A percentile compares a stretch with the other conserved stretches of the same genome.
Conservation (phyloP, 2,329 filamentous ascomycete species). For the Coniella vitis region DNA sequence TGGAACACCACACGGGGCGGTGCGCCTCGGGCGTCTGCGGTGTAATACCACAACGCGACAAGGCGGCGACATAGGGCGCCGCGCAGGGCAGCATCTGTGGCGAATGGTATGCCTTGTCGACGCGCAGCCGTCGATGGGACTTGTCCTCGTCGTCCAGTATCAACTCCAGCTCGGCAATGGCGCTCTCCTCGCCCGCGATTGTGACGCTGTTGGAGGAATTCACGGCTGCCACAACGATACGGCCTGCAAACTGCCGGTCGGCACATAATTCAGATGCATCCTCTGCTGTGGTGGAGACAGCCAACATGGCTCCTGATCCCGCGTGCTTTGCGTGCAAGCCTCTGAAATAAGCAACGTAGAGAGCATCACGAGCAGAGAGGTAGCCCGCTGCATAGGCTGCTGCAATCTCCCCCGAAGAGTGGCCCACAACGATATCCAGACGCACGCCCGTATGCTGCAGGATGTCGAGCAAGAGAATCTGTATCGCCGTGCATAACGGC, state of each 20-base stretch:
- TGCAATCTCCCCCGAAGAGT: constrained; percentile 21
- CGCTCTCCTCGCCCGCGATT: constrained; percentile 22
- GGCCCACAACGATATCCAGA: constrained; percentile 22
- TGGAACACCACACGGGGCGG: constrained; percentile 19
- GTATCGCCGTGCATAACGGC: constrained; percentile 31
- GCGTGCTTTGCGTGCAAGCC: constrained; percentile 3
- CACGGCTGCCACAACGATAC: constrained; percentile 21
- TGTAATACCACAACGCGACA: background rate
- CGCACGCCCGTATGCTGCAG: constrained; percentile 20
- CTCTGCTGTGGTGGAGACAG: constrained; percentile 1
- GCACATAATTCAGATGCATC: constrained; percentile 17
- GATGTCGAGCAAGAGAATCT: constrained; percentile 31
- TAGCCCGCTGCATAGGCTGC: constrained; percentile 11
- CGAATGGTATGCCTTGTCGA: constrained; percentile 35
- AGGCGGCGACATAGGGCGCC: constrained; percentile 10
- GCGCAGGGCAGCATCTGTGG: constrained; percentile 26
- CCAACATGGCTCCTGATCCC: constrained; percentile 7
- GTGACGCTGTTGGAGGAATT: constrained; percentile 25
- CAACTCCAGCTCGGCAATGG: constrained; percentile 21
- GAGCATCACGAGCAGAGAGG: constrained; percentile 18
- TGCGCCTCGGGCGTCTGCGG: background rate
- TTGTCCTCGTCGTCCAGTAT: constrained; percentile 21
- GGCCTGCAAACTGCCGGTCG: constrained; percentile 18
- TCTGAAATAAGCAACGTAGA: constrained; percentile 21
- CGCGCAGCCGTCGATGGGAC: constrained; percentile 27